Evolutionary conservation across 1,284 basidiomycete genomes (phyloP).

Genomic region (Laetiporus sulphureus): DNA sequence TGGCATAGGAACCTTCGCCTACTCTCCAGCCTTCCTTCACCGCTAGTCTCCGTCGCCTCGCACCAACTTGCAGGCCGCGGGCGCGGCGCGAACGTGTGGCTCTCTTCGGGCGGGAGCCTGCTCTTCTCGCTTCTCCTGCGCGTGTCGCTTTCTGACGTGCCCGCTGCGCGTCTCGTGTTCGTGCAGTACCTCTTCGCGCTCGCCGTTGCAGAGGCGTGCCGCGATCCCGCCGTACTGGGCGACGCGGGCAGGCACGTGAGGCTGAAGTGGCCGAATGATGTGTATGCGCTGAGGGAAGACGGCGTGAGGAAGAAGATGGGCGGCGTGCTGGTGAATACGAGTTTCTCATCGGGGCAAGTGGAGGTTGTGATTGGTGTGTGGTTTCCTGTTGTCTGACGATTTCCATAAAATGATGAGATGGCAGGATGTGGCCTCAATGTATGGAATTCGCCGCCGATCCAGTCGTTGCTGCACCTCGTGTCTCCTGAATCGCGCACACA

Average conservation of each 20-base stretch:
- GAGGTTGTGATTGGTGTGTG: conserved; percentile 75
- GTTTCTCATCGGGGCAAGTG: conserved; percentile 66
- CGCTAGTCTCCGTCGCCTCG: conserved; percentile 78
- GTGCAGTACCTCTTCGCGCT: conserved; percentile 93
- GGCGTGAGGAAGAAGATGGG: conserved; percentile 71
- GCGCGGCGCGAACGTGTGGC: conserved; percentile 87
- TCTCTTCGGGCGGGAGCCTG: conserved; percentile 88
- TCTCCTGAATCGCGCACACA: conserved; percentile 22
- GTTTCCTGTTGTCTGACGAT: neutral
- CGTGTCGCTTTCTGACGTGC: conserved; percentile 45
- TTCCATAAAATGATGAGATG: neutral
- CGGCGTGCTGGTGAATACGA: conserved; percentile 90
- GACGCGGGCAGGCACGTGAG: conserved; percentile 54
- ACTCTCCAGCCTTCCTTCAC: conserved; percentile 64
- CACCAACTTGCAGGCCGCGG: conserved; percentile 88
- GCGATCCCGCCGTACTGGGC: conserved; percentile 45
- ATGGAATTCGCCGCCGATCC: conserved; percentile 78
- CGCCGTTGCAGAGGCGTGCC: conserved; percentile 83
- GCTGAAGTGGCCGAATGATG: conserved; percentile 98
- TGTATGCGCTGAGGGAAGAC: conserved; percentile 67
- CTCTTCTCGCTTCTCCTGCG: conserved; percentile 81
- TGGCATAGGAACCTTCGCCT: conserved; percentile 73
- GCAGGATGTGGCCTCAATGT: conserved; percentile 90
- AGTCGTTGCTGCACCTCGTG: conserved; percentile 74
- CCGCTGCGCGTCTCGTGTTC: conserved; percentile 77